Evolutionary conservation across 176 grass and related monocot species (phyloP).

Genomic region (Carex kokanica): DNA sequence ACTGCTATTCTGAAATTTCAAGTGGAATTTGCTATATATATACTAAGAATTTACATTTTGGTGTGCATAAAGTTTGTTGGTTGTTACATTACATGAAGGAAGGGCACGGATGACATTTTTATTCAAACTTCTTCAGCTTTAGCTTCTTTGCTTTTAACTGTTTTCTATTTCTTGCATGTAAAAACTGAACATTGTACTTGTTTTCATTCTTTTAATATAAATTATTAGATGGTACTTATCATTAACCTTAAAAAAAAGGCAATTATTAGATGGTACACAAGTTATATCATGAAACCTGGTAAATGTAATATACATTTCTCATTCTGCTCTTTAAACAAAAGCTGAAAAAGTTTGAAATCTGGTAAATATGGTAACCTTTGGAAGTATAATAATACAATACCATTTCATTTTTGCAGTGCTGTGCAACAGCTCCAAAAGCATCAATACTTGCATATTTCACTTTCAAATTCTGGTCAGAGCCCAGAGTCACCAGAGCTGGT

Average conservation of each 20-base stretch:
- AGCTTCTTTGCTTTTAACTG: not conserved
- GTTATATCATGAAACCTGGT: constrained; percentile 9
- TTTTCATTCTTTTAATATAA: not conserved
- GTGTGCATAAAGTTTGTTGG: not conserved
- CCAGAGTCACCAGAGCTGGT: constrained; percentile 89
- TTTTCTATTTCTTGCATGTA: not conserved
- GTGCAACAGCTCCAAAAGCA: constrained; percentile 92
- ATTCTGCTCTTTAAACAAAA: constrained; percentile 13
- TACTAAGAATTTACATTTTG: constrained; percentile 5
- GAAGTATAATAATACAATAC: constrained; percentile 52
- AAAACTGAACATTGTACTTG: not conserved
- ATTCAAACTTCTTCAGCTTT: not conserved
- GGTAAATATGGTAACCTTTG: not conserved
- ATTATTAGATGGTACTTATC: not conserved
- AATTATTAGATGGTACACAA: not conserved
- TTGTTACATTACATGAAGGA: not conserved
- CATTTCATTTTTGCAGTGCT: constrained; percentile 97
- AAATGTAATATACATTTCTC: constrained; percentile 11
- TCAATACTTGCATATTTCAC: constrained; percentile 99
- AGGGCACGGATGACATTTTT: not conserved
- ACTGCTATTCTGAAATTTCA: not conserved
- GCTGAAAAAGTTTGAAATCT: not conserved
- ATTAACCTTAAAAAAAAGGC: not conserved
- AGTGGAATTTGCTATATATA: not conserved
- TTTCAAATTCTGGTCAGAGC: constrained; percentile 73